These are phyloP conservation scores for Clavispora asparagi DNA, from an alignment of 805 yeast species.

Conservation along the genomic window DNA sequence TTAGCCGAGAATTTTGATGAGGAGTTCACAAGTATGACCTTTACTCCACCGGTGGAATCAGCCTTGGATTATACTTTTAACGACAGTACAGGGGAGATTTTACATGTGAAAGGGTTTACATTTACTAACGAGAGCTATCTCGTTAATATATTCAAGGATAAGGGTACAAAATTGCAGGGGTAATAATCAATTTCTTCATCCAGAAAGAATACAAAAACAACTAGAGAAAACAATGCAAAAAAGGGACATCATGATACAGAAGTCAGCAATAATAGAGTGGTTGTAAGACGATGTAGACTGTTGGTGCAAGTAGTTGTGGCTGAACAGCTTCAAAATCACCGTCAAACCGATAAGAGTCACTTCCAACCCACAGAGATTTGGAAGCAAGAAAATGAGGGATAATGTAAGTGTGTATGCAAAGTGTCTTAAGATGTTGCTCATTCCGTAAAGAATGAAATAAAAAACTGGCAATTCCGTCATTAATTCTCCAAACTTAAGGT, in stretches of 20 bases:
- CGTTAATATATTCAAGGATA: constrained; percentile 6
- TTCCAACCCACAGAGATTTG: background rate
- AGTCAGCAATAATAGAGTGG: constrained; percentile 5
- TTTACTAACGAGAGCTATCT: constrained; percentile 36
- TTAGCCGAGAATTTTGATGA: constrained; percentile 80
- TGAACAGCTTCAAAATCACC: constrained; percentile 6
- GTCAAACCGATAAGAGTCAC: background rate
- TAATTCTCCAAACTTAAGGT: constrained; percentile 10
- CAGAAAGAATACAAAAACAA: background rate
- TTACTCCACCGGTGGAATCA: constrained; percentile 22
- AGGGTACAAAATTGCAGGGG: background rate
- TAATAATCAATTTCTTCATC: background rate
- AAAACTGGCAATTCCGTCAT: constrained; percentile 6
- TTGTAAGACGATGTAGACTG: constrained; percentile 10
- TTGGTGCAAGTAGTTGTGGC: constrained; percentile 10
- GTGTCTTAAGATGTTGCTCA: constrained; percentile 10
- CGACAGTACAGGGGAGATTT: constrained; percentile 19
- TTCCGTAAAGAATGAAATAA: constrained; percentile 4
- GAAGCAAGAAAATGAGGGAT: background rate
- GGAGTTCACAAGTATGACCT: constrained; percentile 69
- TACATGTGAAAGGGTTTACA: constrained; percentile 38
- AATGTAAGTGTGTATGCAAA: constrained; percentile 3
- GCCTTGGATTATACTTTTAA: background rate
- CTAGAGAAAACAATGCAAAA: background rate
- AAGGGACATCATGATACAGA: background rate